Base-by-base conservation (phyloP, 352 stramenopile species). In the Pythium vanterpoolii region DNA sequence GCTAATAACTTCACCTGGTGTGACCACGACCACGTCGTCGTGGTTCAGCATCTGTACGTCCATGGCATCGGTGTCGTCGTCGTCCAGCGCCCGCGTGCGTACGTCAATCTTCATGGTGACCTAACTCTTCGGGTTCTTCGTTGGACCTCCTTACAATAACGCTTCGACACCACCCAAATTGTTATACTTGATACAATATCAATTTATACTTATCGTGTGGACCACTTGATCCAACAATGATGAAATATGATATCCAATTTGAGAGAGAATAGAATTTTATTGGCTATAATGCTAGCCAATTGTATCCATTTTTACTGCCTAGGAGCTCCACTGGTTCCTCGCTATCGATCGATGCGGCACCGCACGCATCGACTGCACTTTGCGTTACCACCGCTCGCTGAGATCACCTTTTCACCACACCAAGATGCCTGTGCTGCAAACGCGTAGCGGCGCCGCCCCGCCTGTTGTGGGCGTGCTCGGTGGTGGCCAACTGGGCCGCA, bases 401-500 rank as follows among this genome's bases (percentile, higher is more conserved):
- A 45, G 39, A 45, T 45, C 39, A 23, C 14, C 39, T 19, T 9
- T 23, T n/a, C 5, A 13, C n/a, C 2, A 24, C 23, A 13, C n/a
- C 2, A 24, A 6, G 5, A 87, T 90, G 77, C 66, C 76, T 1
- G 75, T 90, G 52, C 63, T 90, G 3, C 73, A 69, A 30, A 86
- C 67, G 9, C 63, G 57, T 26, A 62, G n/a, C 4, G 75, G 72
- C 40, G 24, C 57, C n/a, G 69, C 72, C 39, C 76, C 72, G 50
- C 81, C 83, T 40, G 78, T 89, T 18, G 80, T 98, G 50, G 90
- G 93, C 53, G 84, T 98, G 34, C 76, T 99, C 23, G 97, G 97
- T 54, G 97, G 97, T 53, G 97, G 97, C 43, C 97, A 99, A 71
- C 79, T 99, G 43, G 97, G 96, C 45, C 94, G 96, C 62, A 99